Base-by-base conservation (phyloP, 345 rosid genomes). In the Moringa oleifera region DNA sequence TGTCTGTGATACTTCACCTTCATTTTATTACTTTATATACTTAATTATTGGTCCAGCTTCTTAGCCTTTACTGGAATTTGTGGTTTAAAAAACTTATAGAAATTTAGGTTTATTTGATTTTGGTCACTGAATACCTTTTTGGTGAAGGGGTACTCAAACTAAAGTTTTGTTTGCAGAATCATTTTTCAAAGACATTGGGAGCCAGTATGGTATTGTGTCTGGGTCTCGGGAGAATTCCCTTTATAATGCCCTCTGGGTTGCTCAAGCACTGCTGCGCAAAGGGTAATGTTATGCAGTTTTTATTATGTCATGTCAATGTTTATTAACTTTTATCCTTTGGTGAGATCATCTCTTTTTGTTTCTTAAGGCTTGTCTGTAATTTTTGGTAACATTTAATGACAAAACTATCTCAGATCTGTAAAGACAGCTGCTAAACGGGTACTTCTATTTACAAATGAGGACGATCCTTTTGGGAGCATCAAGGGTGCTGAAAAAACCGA, bases 231-330 rank as follows among this genome's bases (percentile, higher is more conserved):
- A 94, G 79, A 94, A 94, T 65, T 82, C 99, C 46, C 89, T 94
- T 49, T 94, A 90, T 65, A 86, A 81, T 82, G 92, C 92, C 63
- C 86, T 94, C 18, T 94, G 99, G 99, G 97, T 83, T 61, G 99
- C 97, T 11, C 99, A 94, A 82, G 97, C 92, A 50, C 76, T 94
- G 58, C 79, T 94, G 25, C 95, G 91, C 53, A 94, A 94, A 83
- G 99, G 99, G 99, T 94, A 86, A 63, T 64, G 37, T 56, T 33
- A 1, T 53, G 57, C 23, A 37, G 20, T 41, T 53, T 49, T 55
- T 12, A 13, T 16, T 58, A 63, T 52, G 47, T 41, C 12, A 41
- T 28, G 3, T 28, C 8, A 28, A 3, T 8, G 8, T 41, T 41
- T 4, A 41, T 4, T 53, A 64, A 61, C 17, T 63, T 0, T 23